Evolutionary conservation across 2,329 filamentous ascomycete species (phyloP).

Genomic region (Sporothrix globosa): DNA sequence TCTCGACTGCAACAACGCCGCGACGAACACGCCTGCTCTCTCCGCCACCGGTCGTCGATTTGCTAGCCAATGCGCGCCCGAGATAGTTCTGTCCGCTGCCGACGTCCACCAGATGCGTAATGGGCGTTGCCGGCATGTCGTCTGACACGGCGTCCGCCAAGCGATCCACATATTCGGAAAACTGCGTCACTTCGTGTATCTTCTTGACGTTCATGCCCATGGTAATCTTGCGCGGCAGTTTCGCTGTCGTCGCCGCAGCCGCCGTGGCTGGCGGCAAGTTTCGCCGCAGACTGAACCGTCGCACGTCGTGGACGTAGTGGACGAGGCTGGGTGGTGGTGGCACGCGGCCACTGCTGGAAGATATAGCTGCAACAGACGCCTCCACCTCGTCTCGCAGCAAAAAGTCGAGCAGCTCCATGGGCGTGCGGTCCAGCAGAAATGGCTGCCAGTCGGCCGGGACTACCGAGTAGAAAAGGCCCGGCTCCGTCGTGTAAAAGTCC

Average conservation of each 20-base stretch:
- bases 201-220: conserved; percentile 97
- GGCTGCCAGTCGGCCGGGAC: conserved; percentile 79
- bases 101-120: conserved; percentile 93
- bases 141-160: conserved; percentile 62
- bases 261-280: conserved; percentile 52
- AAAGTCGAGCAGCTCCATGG: conserved; percentile 77
- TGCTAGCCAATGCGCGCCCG: conserved; percentile 76
- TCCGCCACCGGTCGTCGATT: not conserved
- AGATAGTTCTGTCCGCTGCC: conserved; percentile 97
- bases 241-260: conserved; percentile 45
- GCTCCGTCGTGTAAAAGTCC: conserved; percentile 88
- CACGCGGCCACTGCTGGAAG: not conserved
- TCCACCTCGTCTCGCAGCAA: conserved; percentile 76
- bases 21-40: conserved; percentile 72
- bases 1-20: conserved; percentile 88
- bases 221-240: conserved; percentile 70
- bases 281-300: conserved; percentile 68
- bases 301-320: conserved; percentile 71
- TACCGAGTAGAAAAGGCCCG: conserved; percentile 77
- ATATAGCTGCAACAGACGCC: conserved; percentile 37
- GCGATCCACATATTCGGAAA: conserved; percentile 78
- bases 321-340: conserved; percentile 62
- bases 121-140: conserved; percentile 55
- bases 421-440: conserved; percentile 72
- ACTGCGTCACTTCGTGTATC: conserved; percentile 87